phyloP scores from a whole-genome alignment of 768 basidiomycete genomes.

The Boletus eberwhitei region DNA sequence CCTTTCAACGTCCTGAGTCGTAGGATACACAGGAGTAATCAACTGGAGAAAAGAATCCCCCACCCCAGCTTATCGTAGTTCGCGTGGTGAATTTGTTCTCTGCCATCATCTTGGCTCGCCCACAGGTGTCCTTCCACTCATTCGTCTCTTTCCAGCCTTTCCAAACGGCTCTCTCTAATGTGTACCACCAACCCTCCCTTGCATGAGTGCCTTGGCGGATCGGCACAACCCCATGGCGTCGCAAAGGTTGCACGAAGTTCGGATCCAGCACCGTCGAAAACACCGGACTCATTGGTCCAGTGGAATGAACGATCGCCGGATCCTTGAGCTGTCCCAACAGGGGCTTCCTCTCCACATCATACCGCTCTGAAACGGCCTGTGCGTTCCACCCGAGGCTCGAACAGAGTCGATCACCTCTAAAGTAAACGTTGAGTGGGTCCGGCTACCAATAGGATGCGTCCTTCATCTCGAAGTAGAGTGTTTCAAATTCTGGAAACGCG shows the following conservation, averaged over 20 bases:
- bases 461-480: too few relatives aligned
- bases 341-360: background rate
- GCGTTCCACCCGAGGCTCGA: background rate
- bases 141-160: too few relatives aligned
- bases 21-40: too few relatives aligned
- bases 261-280: background rate
- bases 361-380: too few relatives aligned
- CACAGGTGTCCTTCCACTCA: too few relatives aligned
- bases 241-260: background rate
- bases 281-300: background rate
- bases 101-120: too few relatives aligned
- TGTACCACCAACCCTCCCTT: background rate
- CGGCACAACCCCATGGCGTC: background rate
- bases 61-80: background rate
- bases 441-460: background rate
- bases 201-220: background rate
- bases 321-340: background rate
- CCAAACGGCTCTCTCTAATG: too few relatives aligned
- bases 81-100: background rate
- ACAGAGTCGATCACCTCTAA: background rate
- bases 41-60: too few relatives aligned
- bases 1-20: too few relatives aligned
- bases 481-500: too few relatives aligned
- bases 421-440: background rate
- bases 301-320: background rate